phyloP scores from a whole-genome alignment of 164 flowering plant species.

The Malania oleifera region DNA sequence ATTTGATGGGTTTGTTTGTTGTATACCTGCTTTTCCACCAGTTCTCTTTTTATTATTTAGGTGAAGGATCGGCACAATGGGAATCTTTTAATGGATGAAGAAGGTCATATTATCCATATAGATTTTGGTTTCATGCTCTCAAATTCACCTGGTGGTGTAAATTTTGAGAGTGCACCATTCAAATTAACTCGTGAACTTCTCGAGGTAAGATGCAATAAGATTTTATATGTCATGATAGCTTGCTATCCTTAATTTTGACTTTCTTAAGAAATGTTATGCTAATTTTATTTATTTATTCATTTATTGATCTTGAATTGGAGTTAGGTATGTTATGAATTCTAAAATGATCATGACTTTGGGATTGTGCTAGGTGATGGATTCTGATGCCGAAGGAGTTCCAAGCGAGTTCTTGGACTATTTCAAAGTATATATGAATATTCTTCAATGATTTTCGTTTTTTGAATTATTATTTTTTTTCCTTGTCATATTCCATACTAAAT shows the following conservation, averaged over 20 bases:
- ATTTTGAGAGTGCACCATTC: conserved; percentile 99
- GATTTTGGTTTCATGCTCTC: conserved; percentile 99
- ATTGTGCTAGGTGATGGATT: conserved; percentile 87
- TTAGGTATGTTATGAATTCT: neutral
- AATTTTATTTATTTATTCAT: neutral
- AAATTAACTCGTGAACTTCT: conserved; percentile 99
- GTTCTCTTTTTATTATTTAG: conserved; percentile 27
- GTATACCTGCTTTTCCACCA: neutral
- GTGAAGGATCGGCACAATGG: conserved; percentile 99
- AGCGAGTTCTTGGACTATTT: conserved; percentile 99
- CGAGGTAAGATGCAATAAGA: conserved; percentile 52
- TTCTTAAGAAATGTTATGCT: too few species aligned
- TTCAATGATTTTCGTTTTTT: neutral
- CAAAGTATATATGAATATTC: conserved; percentile 41
- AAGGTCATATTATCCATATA: conserved; percentile 97
- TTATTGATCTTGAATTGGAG: neutral
- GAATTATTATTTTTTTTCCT: neutral
- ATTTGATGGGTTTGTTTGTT: neutral
- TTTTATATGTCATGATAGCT: neutral
- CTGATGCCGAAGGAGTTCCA: conserved; percentile 99
- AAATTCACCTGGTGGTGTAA: conserved; percentile 99
- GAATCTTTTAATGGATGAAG: conserved; percentile 94
- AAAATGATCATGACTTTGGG: neutral
- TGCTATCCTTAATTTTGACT: too few species aligned
- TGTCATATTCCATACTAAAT: neutral